Evolutionary conservation across 2,329 filamentous ascomycete genomes (phyloP).

Genomic region (Byssoonygena ceratinophila): DNA sequence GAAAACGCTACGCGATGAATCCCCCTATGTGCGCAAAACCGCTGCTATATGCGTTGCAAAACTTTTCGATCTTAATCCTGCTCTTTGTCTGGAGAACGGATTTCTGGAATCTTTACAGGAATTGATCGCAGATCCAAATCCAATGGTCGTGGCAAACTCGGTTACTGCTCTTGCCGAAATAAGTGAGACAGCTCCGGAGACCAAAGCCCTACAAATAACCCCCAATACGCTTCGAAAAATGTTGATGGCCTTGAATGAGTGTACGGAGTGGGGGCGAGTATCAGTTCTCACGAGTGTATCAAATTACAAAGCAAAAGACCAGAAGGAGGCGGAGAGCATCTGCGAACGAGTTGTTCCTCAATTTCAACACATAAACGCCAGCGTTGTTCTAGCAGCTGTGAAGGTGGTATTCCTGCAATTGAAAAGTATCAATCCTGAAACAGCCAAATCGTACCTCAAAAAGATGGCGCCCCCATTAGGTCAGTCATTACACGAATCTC

Average conservation of each 20-base stretch:
- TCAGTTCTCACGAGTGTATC: conserved; percentile 85
- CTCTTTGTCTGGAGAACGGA: conserved; percentile 90
- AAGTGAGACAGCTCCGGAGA: conserved; percentile 79
- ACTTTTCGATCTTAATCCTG: conserved; percentile 86
- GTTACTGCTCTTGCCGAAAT: conserved; percentile 92
- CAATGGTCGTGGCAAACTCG: conserved; percentile 97
- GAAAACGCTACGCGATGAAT: conserved; percentile 94
- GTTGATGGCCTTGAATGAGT: conserved; percentile 91
- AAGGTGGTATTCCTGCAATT: conserved; percentile 98
- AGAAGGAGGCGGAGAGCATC: conserved; percentile 95
- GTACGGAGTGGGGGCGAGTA: conserved; percentile 95
- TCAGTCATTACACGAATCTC: conserved; percentile 34
- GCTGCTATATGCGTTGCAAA: conserved; percentile 97
- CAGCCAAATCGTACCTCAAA: conserved; percentile 77
- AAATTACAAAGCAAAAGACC: conserved; percentile 73
- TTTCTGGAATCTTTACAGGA: conserved; percentile 91
- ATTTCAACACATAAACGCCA: conserved; percentile 96
- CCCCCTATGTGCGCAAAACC: conserved; percentile 95
- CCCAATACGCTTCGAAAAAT: conserved; percentile 83
- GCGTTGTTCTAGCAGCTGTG: conserved; percentile 91
- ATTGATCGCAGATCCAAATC: conserved; percentile 92
- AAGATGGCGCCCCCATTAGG: conserved; percentile 97
- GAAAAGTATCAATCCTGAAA: conserved; percentile 66
- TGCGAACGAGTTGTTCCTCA: conserved; percentile 93
- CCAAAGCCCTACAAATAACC: conserved; percentile 72